Evolutionary conservation across 2,329 filamentous ascomycete genomes (phyloP).

Genomic region (Pseudogymnoascus destructans): DNA sequence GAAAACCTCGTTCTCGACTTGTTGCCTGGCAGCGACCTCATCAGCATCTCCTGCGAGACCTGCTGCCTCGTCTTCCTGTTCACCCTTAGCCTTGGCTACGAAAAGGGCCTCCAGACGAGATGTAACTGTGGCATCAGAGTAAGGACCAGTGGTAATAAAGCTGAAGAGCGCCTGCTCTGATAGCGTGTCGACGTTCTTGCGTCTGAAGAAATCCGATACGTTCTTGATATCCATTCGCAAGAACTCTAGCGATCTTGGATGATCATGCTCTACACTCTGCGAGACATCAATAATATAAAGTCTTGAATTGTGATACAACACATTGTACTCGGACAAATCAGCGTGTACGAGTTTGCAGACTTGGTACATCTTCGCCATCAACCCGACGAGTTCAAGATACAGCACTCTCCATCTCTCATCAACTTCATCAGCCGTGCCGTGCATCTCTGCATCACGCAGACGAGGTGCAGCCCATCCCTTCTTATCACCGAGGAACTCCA

Average conservation of each 20-base stretch:
- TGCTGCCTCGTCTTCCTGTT: slow-evolving; percentile 44
- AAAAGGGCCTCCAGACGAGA: slow-evolving; percentile 55
- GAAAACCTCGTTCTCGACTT: slow-evolving; percentile 85
- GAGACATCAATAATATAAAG: slow-evolving; percentile 96
- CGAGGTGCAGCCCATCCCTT: slow-evolving; percentile 82
- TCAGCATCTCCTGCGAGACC: slow-evolving; percentile 37
- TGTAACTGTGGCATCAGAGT: slow-evolving; percentile 47
- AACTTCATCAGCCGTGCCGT: slow-evolving; percentile 42
- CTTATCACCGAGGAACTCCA: slow-evolving; percentile 81
- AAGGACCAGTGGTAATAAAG: slow-evolving; percentile 59
- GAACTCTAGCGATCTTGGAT: slow-evolving; percentile 85
- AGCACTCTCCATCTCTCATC: slow-evolving; percentile 62
- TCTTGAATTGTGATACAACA: slow-evolving; percentile 70
- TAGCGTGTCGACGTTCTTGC: slow-evolving; percentile 71
- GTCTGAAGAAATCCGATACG: slow-evolving; percentile 79
- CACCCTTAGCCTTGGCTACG: slow-evolving; percentile 37
- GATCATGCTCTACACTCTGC: slow-evolving; percentile 93
- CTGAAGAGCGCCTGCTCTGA: slow-evolving; percentile 69
- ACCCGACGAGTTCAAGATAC: slow-evolving; percentile 70
- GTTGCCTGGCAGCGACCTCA: slow-evolving; percentile 42
- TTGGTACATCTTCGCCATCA: slow-evolving; percentile 91
- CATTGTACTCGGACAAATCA: slow-evolving; percentile 96
- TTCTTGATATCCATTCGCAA: slow-evolving; percentile 98
- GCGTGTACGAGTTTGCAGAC: slow-evolving; percentile 85
- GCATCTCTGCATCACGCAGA: slow-evolving; percentile 71